phyloP scores from a whole-genome alignment of 768 basidiomycete genomes.

The Gloeopeniophorella convolvens region DNA sequence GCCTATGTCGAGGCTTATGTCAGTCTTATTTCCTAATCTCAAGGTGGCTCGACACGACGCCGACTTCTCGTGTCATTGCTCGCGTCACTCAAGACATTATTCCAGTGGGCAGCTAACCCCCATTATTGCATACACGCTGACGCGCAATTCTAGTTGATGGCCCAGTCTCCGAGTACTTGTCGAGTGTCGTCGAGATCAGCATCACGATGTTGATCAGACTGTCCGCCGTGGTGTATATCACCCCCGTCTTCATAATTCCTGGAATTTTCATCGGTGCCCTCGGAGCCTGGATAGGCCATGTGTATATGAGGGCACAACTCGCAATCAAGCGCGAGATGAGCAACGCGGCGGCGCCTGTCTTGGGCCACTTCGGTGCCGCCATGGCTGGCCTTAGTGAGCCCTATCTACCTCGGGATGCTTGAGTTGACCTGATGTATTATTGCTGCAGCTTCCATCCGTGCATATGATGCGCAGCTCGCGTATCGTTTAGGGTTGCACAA shows the following conservation, averaged over 20 bases:
- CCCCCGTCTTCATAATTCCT: conserved; percentile 35
- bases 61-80: too few species aligned
- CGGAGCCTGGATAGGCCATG: conserved; percentile 36
- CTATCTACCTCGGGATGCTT: background rate
- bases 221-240: conserved; percentile 32
- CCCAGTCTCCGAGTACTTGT: too few species aligned
- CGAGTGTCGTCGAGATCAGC: too few species aligned
- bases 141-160: too few species aligned
- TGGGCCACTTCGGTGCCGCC: conserved; percentile 42
- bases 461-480: conserved; percentile 43
- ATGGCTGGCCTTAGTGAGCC: conserved; percentile 37
- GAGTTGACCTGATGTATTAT: background rate
- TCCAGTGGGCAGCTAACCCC: too few species aligned
- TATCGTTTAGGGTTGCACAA: conserved; percentile 36
- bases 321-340: conserved; percentile 49
- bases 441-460: conserved; percentile 39
- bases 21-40: too few species aligned
- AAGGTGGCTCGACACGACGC: too few species aligned
- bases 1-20: too few species aligned
- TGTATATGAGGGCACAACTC: conserved; percentile 50
- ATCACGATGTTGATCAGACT: too few species aligned
- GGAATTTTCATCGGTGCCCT: conserved; percentile 30
- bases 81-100: too few species aligned
- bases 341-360: conserved; percentile 39
- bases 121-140: too few species aligned